Evolutionary conservation across 2,329 filamentous ascomycete species (phyloP).

Genomic region (Colletotrichum noveboracense): DNA sequence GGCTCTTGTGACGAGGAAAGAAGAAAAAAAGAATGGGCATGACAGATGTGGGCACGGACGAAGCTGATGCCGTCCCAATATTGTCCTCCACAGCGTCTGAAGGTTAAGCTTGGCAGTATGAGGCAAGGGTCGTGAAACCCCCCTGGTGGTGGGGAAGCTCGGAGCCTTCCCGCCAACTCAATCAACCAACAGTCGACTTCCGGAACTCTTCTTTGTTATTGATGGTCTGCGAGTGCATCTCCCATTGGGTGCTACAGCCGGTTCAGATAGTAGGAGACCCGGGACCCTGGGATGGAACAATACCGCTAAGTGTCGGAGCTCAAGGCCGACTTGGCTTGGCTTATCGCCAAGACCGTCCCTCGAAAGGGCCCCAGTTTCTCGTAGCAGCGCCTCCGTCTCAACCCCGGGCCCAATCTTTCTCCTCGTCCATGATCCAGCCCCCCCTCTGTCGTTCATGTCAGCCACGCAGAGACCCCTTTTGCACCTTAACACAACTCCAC

Average conservation of each 20-base stretch:
- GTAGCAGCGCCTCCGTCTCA: not conserved
- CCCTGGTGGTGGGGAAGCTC: constrained; percentile 2
- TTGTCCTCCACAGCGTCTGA: constrained; percentile 5
- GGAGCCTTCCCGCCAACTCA: constrained; percentile 5
- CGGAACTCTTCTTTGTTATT: not conserved
- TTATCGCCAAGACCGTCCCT: not conserved
- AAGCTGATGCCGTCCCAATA: not conserved
- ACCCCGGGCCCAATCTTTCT: not conserved
- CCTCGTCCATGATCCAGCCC: not conserved
- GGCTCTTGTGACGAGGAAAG: not conserved
- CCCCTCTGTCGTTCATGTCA: not conserved
- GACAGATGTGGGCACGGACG: constrained; percentile 8
- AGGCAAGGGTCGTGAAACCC: constrained; percentile 20
- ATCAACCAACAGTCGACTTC: not conserved
- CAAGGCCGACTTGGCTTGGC: not conserved
- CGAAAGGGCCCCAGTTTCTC: not conserved
- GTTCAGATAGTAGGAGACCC: not conserved
- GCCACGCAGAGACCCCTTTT: not conserved
- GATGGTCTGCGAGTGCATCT: not conserved
- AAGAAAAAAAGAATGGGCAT: not conserved
- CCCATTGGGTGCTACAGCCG: not conserved
- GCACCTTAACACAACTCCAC: not conserved
- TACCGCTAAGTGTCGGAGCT: not conserved
- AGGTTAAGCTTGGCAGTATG: constrained; percentile 21
- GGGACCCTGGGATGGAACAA: not conserved